phyloP scores from a whole-genome alignment of 306 rosid species.

The Glycine latifolia region DNA sequence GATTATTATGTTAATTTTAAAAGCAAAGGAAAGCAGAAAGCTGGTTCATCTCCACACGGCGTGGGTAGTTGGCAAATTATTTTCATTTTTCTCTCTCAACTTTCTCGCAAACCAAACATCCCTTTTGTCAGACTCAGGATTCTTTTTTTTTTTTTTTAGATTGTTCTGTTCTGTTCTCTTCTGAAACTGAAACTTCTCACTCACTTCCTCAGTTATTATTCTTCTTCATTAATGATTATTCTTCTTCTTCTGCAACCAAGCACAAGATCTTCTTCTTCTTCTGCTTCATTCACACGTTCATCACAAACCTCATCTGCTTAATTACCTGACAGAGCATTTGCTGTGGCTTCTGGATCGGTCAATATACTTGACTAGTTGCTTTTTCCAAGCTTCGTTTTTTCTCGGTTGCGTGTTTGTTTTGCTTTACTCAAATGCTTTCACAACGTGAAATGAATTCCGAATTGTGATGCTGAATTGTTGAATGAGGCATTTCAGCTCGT shows the following conservation, averaged over 20 bases:
- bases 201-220: background rate
- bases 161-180: background rate
- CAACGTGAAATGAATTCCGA: conserved; percentile 1
- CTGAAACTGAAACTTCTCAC: background rate
- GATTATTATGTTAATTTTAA: background rate
- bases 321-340: conserved; percentile 18
- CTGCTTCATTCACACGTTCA: conserved; percentile 2
- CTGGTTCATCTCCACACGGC: conserved; percentile 59
- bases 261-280: conserved; percentile 49
- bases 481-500: conserved; percentile 27
- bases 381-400: conserved; percentile 18
- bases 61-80: conserved; percentile 49
- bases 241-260: background rate
- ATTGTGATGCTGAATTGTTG: background rate
- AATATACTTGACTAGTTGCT: conserved; percentile 37
- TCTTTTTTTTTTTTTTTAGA: background rate
- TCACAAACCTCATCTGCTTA: conserved; percentile 36
- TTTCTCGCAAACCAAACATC: conserved; percentile 70
- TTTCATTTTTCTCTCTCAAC: conserved; percentile 47
- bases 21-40: conserved; percentile 51
- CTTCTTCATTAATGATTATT: background rate
- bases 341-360: conserved; percentile 56
- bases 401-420: conserved; percentile 8
- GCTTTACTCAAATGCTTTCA: background rate
- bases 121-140: conserved; percentile 44